Evolutionary conservation across 306 rosid genomes (phyloP).

Genomic region (Arachis stenosperma): DNA sequence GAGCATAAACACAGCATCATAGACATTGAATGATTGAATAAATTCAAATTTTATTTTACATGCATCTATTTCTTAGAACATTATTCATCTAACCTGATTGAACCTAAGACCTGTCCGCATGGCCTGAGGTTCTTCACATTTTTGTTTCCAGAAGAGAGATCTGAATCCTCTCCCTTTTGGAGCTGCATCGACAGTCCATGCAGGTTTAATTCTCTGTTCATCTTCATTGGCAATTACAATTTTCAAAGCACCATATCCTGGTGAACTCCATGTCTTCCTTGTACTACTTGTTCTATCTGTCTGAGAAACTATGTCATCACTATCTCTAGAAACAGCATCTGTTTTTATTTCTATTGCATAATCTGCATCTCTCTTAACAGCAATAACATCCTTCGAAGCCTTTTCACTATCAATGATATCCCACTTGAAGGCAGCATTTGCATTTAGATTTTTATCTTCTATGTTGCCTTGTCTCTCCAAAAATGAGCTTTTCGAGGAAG

Average conservation of each 20-base stretch:
- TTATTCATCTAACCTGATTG: conserved; percentile 65
- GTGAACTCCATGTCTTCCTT: conserved; percentile 69
- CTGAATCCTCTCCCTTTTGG: conserved; percentile 84
- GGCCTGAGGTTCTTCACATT: conserved; percentile 57
- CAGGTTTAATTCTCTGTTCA: conserved; percentile 48
- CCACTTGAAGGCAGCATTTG: conserved; percentile 44
- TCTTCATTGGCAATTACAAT: conserved; percentile 69
- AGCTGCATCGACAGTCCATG: conserved; percentile 51
- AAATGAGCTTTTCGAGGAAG: conserved; percentile 42
- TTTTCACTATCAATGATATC: conserved; percentile 46
- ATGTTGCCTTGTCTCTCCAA: conserved; percentile 44
- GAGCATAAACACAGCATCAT: conserved; percentile 21
- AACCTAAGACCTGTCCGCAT: conserved; percentile 54
- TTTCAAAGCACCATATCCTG: conserved; percentile 63
- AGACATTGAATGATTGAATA: not conserved
- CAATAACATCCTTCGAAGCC: conserved; percentile 50
- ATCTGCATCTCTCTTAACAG: conserved; percentile 42
- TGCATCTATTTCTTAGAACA: conserved; percentile 28
- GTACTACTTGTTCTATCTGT: conserved; percentile 65
- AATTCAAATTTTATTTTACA: conserved; percentile 10
- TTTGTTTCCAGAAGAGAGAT: conserved; percentile 72
- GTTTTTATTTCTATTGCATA: conserved; percentile 54
- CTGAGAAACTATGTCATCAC: conserved; percentile 70
- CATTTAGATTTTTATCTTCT: conserved; percentile 45
- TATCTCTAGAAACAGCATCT: conserved; percentile 48